A percentile compares a stretch with the other conserved stretches of the same genome.
These are phyloP conservation scores for Nakazawaea peltata DNA, from an alignment of 805 yeast species.

Conservation along the genomic window DNA sequence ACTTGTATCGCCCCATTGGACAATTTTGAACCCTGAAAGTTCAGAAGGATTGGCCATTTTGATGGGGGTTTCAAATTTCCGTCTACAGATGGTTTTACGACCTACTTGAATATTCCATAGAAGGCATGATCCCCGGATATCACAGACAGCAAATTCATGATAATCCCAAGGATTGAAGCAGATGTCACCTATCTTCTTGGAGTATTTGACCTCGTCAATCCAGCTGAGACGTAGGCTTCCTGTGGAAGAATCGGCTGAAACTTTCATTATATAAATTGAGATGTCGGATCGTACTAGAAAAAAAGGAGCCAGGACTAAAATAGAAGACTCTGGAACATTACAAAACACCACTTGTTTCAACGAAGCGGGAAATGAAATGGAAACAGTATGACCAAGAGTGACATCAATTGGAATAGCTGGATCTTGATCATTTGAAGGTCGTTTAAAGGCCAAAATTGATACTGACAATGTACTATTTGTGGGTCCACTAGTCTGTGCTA, in stretches of 20 bases:
- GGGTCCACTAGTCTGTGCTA: not conserved
- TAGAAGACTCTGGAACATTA: slow-evolving; percentile 2
- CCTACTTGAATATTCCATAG: slow-evolving; percentile 18
- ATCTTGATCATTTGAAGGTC: slow-evolving; percentile 2
- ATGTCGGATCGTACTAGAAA: slow-evolving; percentile 23
- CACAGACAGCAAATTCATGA: slow-evolving; percentile 34
- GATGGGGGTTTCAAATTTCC: not conserved
- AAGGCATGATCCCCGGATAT: slow-evolving; percentile 45
- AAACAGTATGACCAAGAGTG: slow-evolving; percentile 10
- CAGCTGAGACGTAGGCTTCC: slow-evolving; percentile 11
- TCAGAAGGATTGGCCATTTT: slow-evolving; percentile 36
- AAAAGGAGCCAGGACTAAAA: slow-evolving; percentile 11
- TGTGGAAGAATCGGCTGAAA: slow-evolving; percentile 10
- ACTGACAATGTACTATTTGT: not conserved
- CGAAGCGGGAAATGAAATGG: slow-evolving; percentile 18
- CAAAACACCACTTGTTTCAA: slow-evolving; percentile 26
- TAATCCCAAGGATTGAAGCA: slow-evolving; percentile 34
- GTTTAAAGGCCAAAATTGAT: slow-evolving; percentile 10
- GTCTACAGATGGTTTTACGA: slow-evolving; percentile 10
- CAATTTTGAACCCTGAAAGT: slow-evolving; percentile 46
- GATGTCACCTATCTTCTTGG: slow-evolving; percentile 33
- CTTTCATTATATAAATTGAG: slow-evolving; percentile 20
- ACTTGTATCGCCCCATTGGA: slow-evolving; percentile 33
- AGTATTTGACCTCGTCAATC: slow-evolving; percentile 12
- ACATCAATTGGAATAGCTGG: no score